phyloP scores from a whole-genome alignment of 805 yeast genomes.

The Metschnikowia sp. region DNA sequence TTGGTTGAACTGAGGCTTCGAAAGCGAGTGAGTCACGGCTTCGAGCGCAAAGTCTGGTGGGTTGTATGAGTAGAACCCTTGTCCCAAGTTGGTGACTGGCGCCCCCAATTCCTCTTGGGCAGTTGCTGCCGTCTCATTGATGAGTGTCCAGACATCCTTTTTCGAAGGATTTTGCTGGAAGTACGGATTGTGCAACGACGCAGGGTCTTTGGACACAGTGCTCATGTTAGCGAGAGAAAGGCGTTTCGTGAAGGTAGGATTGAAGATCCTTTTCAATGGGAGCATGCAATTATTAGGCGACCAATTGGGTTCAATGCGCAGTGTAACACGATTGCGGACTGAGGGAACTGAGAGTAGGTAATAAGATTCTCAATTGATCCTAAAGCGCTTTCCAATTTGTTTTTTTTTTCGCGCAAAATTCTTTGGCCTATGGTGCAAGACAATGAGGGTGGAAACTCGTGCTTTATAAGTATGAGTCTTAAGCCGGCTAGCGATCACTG shows the following conservation, averaged over 20 bases:
- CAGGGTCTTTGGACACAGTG: conserved; percentile 14
- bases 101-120: conserved; percentile 69
- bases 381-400: too few relatives aligned
- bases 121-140: conserved; percentile 91
- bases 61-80: conserved; percentile 93
- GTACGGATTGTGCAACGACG: conserved; percentile 54
- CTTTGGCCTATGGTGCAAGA: background rate
- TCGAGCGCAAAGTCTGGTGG: conserved; percentile 92
- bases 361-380: background rate
- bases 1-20: conserved; percentile 75
- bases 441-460: background rate
- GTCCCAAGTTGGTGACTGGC: conserved; percentile 86
- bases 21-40: conserved; percentile 76
- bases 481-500: background rate
- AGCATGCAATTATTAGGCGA: conserved; percentile 3
- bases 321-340: too few relatives aligned
- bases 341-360: background rate
- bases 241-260: background rate
- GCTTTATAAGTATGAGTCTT: conserved; percentile 2
- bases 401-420: background rate
- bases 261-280: background rate
- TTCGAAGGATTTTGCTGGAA: conserved; percentile 57
- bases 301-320: too few relatives aligned
- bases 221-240: conserved; percentile 9
- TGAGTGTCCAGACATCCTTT: conserved; percentile 92